phyloP scores from a whole-genome alignment of 2,329 filamentous ascomycete genomes.

The Microsporum audouinii region DNA sequence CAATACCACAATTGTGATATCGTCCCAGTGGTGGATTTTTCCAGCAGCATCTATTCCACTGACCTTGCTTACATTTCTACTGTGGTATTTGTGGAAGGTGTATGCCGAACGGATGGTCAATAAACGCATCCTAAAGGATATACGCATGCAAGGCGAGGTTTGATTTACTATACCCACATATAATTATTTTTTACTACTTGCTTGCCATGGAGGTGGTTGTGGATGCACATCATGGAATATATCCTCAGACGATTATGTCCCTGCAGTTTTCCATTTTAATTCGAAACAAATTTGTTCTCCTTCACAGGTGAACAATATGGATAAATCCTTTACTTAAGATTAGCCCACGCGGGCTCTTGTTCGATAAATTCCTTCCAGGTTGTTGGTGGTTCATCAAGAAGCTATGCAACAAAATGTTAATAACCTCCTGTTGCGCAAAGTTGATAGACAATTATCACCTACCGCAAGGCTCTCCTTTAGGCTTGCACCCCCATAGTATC shows the following conservation, averaged over 20 bases:
- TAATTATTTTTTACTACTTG: not conserved
- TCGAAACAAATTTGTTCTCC: not conserved
- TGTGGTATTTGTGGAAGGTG: slow-evolving; percentile 11
- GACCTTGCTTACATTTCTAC: slow-evolving; percentile 9
- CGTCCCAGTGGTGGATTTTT: slow-evolving; percentile 13
- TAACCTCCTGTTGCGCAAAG: too few species aligned
- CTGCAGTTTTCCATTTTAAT: not conserved
- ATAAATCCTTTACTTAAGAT: not conserved
- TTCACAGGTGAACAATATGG: not conserved
- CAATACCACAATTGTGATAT: slow-evolving; percentile 5
- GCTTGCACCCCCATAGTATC: slow-evolving; percentile 41
- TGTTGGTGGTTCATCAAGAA: not conserved
- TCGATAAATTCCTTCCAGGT: slow-evolving; percentile 3
- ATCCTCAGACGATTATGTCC: not conserved
- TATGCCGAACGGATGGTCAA: slow-evolving; percentile 9
- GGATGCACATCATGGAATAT: not conserved
- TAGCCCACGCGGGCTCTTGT: not conserved
- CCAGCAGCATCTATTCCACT: slow-evolving; percentile 13
- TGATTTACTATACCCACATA: not conserved
- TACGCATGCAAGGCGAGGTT: not conserved
- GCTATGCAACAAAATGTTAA: not conserved
- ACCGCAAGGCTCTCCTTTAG: slow-evolving; percentile 19
- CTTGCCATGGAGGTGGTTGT: not conserved
- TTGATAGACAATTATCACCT: slow-evolving; percentile 12
- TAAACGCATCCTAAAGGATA: slow-evolving; percentile 3